Evolutionary conservation across 768 basidiomycete genomes (phyloP).

Genomic region (Mycena leptocephala): DNA sequence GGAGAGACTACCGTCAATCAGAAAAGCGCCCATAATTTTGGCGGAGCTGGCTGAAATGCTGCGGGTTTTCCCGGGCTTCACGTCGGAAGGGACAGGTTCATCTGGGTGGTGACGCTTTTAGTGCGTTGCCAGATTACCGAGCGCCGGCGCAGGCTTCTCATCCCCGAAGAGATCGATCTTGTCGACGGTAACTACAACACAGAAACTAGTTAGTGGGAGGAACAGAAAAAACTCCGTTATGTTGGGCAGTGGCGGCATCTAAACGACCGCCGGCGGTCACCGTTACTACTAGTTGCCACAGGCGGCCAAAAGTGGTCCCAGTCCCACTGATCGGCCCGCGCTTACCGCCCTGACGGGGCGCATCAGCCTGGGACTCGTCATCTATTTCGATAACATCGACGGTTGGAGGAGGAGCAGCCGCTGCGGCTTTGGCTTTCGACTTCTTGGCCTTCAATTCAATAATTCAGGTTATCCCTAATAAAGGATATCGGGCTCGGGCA

Average conservation of each 20-base stretch:
- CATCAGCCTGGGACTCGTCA: background rate
- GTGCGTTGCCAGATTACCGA: background rate
- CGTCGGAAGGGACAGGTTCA: background rate
- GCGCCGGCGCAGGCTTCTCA: background rate
- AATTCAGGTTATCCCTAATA: background rate
- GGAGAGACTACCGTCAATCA: constrained; percentile 53
- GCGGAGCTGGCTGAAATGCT: background rate
- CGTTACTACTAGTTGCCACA: no score
- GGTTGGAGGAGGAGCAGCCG: background rate
- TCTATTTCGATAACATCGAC: no score
- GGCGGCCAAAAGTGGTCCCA: no score
- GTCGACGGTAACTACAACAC: no score
- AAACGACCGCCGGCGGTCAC: background rate
- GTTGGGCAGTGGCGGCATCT: background rate
- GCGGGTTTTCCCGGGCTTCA: no score
- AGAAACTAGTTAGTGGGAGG: no score
- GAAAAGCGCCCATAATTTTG: constrained; percentile 8
- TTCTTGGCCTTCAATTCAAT: background rate
- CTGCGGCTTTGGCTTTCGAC: background rate
- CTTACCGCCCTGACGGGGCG: no score
- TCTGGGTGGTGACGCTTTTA: background rate
- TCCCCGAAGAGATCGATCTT: background rate
- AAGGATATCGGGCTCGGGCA: background rate
- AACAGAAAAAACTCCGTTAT: no score
- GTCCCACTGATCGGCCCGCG: no score